Base-by-base conservation (phyloP, 2,329 filamentous ascomycete genomes). In the Cladosporium sp. region DNA sequence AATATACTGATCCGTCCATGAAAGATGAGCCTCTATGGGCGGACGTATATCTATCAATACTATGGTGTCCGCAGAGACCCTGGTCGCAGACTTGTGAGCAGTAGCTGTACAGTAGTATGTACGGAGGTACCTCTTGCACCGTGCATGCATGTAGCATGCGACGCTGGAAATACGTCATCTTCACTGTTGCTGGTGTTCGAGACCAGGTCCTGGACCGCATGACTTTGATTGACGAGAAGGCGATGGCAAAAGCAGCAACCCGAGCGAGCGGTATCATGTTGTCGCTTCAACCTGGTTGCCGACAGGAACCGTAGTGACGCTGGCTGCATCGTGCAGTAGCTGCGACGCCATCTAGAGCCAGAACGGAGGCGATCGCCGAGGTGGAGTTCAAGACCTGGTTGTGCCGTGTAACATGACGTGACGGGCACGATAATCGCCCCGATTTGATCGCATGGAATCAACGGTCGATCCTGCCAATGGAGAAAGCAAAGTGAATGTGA, bases 341-440 rank as follows among this genome's bases (percentile, higher is more conserved):
- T 50, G 47, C 47, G 25, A 22, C 12, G 30, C 30, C 15, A 40
- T 17, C 47, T 50, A 50, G 47, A 22, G 19, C 47, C 30, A 30
- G 30, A 50, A 19, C 25, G 30, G 47, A 50, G 30, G 28, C 30
- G 47, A 50, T 50, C 47, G 28, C 14, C 47, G 17, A 19, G 28
- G 47, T 37, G 47, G 47, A 50, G 47, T 14, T n/a, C 28, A 37
- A 50, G 34, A 50, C 47, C 47, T n/a, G 47, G 47, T 36, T 50
- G 28, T 37, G 47, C 47, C 30, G 47, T 50, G 47, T 50, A 22
- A 50, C 47, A 50, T 50, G 47, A 50, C 47, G 47, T 50, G 30
- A 28, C 47, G 14, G 1, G 30, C 8, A 36, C 30, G 47, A 30
- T 20, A 28, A 50, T 50, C 47, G 28, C 30, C 30, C 30, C 47